A percentile compares a stretch with the other conserved stretches of the same genome.
phyloP scores from a whole-genome alignment of 2,329 filamentous ascomycete species.

The Paecilomyces sp. region DNA sequence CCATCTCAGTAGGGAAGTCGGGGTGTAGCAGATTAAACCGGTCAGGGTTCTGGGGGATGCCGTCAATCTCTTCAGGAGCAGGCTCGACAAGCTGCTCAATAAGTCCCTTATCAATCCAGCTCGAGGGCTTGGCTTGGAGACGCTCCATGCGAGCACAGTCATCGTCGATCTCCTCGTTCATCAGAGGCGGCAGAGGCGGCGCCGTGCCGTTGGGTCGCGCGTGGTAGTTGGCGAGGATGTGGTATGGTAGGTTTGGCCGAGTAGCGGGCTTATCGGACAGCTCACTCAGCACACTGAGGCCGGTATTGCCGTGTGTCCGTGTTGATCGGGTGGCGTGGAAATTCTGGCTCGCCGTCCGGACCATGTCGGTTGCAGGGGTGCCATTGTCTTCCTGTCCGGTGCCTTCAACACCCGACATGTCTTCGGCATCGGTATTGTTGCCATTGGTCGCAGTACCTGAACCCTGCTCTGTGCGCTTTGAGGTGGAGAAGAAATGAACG shows the following conservation, averaged over 20 bases:
- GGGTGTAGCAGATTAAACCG: constrained; percentile 35
- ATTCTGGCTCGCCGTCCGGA: constrained; percentile 52
- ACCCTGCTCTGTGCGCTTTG: constrained; percentile 37
- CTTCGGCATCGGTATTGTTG: constrained; percentile 35
- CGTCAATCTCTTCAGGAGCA: constrained; percentile 20
- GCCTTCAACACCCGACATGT: constrained; percentile 24
- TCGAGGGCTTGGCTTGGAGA: constrained; percentile 27
- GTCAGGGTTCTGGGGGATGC: constrained; percentile 23
- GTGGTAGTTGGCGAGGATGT: constrained; percentile 39
- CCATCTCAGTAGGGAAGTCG: constrained; percentile 37
- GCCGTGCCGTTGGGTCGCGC: constrained; percentile 37
- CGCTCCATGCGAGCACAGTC: constrained; percentile 36
- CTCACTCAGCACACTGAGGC: constrained; percentile 49
- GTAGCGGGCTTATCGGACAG: constrained; percentile 45
- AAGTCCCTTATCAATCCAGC: constrained; percentile 36
- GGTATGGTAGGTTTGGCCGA: constrained; percentile 39
- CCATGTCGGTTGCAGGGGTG: constrained; percentile 49
- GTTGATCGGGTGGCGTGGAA: constrained; percentile 49
- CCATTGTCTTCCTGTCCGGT: constrained; percentile 35
- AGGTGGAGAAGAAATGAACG: constrained; percentile 51
- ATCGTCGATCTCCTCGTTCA: constrained; percentile 42
- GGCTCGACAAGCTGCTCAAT: constrained; percentile 33
- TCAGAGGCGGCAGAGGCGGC: constrained; percentile 34
- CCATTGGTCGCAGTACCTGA: constrained; percentile 31
- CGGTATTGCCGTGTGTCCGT: constrained; percentile 45